Evolutionary conservation across 2,329 filamentous ascomycete genomes (phyloP), one percentile per base, ranked within the genome.

Genomic region (Diaporthe destruens): DNA sequence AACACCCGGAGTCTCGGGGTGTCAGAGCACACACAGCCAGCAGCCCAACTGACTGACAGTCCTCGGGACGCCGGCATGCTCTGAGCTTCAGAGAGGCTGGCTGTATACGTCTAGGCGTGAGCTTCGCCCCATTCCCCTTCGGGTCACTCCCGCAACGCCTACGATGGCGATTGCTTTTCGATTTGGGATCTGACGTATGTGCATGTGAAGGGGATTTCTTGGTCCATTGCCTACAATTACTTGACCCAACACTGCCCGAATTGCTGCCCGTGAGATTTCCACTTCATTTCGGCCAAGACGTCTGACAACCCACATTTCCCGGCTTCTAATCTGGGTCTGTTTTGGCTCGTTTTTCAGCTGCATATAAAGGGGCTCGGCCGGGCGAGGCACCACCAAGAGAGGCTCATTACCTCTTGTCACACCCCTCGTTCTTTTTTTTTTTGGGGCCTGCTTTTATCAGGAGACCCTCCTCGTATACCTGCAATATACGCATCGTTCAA

Each of bases 271-370:
- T 71, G 69, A 42, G 69, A 73, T 65, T 67, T 63, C 63, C 36
- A 72, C 75, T 53, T 72, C 36, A 73, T 75, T 57, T 72, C 54
- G 72, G 75, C 75, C 74, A 72, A 73, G 72, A 75, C 75, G 76
- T 75, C 57, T 70, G 72, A 74, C 39, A 74, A 70, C 72, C 72
- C 72, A 74, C 72, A 72, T 20, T 54, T 57, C 49, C 36, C 53
- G 66, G 72, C 71, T 69, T 74, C 65, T 56, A 74, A 42, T 70
- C 70, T 69, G 70, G 71, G 71, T 66, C 72, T 71, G 36, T 69
- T 12, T 69, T 12, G 9, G 55, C 25, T 61, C 56, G 39, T 23
- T 53, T 65, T 51, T 54, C 68, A 70, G 32, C 68, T 66, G 20
- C 47, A 29, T 70, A 70, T 70, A 70, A 70, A 70, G 44, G 44